These are phyloP conservation scores for Cornus controversa DNA, from an alignment of 148 eudicot genomes.

Conservation along the genomic window DNA sequence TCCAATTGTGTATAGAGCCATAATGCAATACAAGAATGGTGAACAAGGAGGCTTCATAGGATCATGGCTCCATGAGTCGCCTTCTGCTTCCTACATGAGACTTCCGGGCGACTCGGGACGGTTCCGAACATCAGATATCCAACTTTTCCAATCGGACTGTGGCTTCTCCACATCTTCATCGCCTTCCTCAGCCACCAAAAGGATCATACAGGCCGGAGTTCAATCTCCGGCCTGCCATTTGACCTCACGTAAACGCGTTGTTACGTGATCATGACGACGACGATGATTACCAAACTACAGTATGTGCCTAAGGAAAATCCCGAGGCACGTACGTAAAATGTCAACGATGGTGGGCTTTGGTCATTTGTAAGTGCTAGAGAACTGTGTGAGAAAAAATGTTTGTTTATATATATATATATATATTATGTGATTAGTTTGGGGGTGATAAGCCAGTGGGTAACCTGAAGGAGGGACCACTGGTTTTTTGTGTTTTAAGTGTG, in stretches of 20 bases:
- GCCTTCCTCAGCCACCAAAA: conserved; percentile 15
- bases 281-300: neutral
- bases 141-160: conserved; percentile 6
- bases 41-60: conserved; percentile 30
- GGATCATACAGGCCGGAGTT: conserved; percentile 7
- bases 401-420: neutral
- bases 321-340: neutral
- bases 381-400: neutral
- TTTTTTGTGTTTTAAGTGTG: conserved; percentile 3
- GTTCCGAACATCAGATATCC: conserved; percentile 6
- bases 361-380: neutral
- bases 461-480: conserved; percentile 20
- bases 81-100: conserved; percentile 23
- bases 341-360: conserved; percentile 10
- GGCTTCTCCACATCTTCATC: conserved; percentile 23
- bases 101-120: conserved; percentile 26
- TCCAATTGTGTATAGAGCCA: conserved; percentile 67
- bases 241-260: conserved; percentile 4
- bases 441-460: conserved; percentile 20
- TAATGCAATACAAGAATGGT: conserved; percentile 51
- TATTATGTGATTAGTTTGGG: neutral
- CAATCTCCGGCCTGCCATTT: conserved; percentile 13
- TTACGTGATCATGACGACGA: neutral
- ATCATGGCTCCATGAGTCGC: conserved; percentile 33
- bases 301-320: conserved; percentile 11